A percentile compares a stretch with the other conserved stretches of the same genome.
Evolutionary conservation across 768 basidiomycete species (phyloP).

Genomic region (Cystobasidiopsis lactophilus): DNA sequence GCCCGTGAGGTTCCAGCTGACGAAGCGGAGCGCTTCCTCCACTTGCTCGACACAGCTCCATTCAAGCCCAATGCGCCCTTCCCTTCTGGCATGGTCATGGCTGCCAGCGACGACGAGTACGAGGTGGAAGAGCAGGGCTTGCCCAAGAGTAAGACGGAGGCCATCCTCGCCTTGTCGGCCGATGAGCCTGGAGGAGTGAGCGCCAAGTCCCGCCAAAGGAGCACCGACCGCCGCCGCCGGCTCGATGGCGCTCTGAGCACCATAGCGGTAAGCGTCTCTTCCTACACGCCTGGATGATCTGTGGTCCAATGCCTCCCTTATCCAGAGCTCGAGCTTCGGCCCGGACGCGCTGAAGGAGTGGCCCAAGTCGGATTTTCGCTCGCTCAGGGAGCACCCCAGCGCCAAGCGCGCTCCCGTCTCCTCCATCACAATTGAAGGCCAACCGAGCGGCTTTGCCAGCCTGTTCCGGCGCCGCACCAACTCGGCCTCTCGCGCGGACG

Average conservation of each 20-base stretch:
- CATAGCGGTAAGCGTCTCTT: background rate
- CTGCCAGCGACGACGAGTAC: too few species aligned
- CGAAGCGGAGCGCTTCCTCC: background rate
- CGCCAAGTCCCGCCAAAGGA: background rate
- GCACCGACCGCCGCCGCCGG: background rate
- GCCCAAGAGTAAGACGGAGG: background rate
- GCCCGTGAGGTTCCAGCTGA: background rate
- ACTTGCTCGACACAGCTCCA: background rate
- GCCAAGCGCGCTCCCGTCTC: too few species aligned
- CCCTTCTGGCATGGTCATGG: too few species aligned
- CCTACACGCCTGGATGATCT: background rate
- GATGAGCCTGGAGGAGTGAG: background rate
- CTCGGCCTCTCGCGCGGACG: background rate
- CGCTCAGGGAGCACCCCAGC: too few species aligned
- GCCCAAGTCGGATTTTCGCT: too few species aligned
- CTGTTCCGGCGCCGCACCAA: background rate
- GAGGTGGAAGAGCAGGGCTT: too few species aligned
- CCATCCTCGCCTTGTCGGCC: background rate
- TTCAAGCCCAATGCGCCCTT: background rate
- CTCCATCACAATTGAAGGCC: background rate
- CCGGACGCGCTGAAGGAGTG: too few species aligned
- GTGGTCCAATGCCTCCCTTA: background rate
- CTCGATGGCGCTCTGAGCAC: background rate
- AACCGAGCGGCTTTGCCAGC: background rate
- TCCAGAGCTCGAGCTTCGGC: background rate